Conservation (phyloP, 148 eudicot genomes). For the Linanthus parryae region DNA sequence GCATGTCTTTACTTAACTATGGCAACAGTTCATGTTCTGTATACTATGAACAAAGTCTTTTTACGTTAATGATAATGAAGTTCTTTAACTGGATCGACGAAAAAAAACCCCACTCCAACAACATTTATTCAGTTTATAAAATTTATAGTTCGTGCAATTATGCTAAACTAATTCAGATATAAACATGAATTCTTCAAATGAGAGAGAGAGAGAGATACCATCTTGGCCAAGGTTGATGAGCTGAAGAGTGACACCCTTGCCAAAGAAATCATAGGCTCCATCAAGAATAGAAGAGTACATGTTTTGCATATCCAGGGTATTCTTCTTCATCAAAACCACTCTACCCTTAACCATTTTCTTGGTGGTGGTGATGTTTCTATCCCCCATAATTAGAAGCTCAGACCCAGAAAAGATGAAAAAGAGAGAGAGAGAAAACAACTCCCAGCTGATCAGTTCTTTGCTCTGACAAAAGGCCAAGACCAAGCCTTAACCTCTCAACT, state of each 20-base stretch:
- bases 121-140: too few relatives aligned
- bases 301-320: conserved; percentile 45
- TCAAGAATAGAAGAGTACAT: conserved; percentile 47
- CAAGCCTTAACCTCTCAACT: conserved; percentile 4
- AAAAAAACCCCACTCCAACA: too few relatives aligned
- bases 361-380: not conserved
- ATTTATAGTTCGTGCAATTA: too few relatives aligned
- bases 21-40: too few relatives aligned
- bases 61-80: not conserved
- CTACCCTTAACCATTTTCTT: conserved; percentile 41
- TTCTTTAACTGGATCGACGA: too few relatives aligned
- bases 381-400: too few relatives aligned
- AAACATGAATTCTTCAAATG: too few relatives aligned
- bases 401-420: too few relatives aligned
- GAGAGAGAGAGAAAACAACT: too few relatives aligned
- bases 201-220: conserved; percentile 19
- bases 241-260: conserved; percentile 63
- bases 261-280: conserved; percentile 44
- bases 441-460: too few relatives aligned
- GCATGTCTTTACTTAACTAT: too few relatives aligned
- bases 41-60: not conserved
- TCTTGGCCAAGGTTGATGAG: conserved; percentile 39
- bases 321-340: conserved; percentile 62
- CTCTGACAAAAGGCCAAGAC: not conserved
- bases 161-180: too few relatives aligned